Evolutionary conservation across 2,329 filamentous ascomycete species (phyloP).

Genomic region (Aotearoamyces nothofagi): DNA sequence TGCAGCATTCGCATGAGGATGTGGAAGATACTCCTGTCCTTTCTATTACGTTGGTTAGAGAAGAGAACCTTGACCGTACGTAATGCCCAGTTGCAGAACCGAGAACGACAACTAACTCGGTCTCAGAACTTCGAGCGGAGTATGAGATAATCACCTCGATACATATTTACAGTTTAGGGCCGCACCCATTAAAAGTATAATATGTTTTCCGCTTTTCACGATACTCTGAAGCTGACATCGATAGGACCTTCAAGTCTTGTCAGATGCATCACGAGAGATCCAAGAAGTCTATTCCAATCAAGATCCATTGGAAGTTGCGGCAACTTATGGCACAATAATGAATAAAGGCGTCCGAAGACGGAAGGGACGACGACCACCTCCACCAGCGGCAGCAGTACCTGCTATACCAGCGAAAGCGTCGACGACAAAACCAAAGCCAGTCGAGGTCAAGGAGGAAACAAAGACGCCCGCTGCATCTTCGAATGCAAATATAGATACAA

Average conservation of each 20-base stretch:
- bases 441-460: background rate
- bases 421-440: constrained; percentile 3
- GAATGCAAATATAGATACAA: constrained; percentile 2
- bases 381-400: constrained; percentile 10
- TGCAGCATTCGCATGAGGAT: constrained; percentile 34
- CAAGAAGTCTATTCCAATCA: constrained; percentile 37
- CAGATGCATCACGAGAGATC: constrained; percentile 52
- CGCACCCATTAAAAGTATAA: constrained; percentile 50
- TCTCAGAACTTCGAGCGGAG: constrained; percentile 45
- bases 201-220: too few species aligned
- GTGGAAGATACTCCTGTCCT: constrained; percentile 36
- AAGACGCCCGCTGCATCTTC: background rate
- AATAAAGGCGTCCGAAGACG: constrained; percentile 51
- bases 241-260: constrained; percentile 51
- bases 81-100: constrained; percentile 9
- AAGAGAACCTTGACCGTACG: constrained; percentile 51
- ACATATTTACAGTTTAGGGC: constrained; percentile 75
- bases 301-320: constrained; percentile 41
- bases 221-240: too few species aligned
- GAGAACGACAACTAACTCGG: too few species aligned
- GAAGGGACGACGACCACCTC: constrained; percentile 14
- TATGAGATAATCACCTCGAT: constrained; percentile 66
- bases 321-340: constrained; percentile 57
- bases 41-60: constrained; percentile 51
- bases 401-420: constrained; percentile 4